Evolutionary conservation across 2,329 filamentous ascomycete genomes (phyloP), one percentile per base, ranked within the genome.

Genomic region (Claviceps humidiphila): DNA sequence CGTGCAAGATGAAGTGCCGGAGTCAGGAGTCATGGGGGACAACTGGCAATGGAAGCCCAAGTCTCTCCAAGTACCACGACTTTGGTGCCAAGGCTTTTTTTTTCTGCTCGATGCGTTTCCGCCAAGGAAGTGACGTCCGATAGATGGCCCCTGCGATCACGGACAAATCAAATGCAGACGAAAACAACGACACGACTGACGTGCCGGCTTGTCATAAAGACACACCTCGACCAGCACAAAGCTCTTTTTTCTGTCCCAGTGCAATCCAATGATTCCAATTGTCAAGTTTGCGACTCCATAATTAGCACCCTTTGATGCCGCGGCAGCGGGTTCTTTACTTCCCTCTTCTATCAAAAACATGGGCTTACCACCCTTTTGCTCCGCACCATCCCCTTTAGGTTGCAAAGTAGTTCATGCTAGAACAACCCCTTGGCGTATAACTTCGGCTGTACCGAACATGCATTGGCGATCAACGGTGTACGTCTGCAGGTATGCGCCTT

Each of bases 391-490:
- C 49, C 37, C 30, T 45, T 52, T 40, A 38, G 44, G 53, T 48
- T 50, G 38, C 51, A 55, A 24, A 37, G 51, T 55, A 37, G 48
- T 51, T 51, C 24, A 47, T 8, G 9, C 37, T 20, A 42, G 11
- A 53, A 34, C 17, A 50, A 47, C 30, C 43, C 37, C 17, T 13
- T 26, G 43, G 17, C 46, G 48, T 41, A 26, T 51, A 39, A 30
- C 50, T 50, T 45, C 50, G 54, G 47, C 50, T 41, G 53, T 50
- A 51, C 53, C 51, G 30, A 46, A 48, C n/a, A 56, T 55, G 56
- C 57, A 56, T 22, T 14, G 55, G 54, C 54, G 59, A 59, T 61
- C 58, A 60, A 55, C 58, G 57, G 59, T 59, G 24, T 56, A 54
- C 51, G 52, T 51, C 52, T 55, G 50, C 56, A 53, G 54, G 47